Evolutionary conservation across 2,329 filamentous ascomycete species (phyloP), one percentile per base, ranked within the genome.

Genomic region (Chaetomium sp.): DNA sequence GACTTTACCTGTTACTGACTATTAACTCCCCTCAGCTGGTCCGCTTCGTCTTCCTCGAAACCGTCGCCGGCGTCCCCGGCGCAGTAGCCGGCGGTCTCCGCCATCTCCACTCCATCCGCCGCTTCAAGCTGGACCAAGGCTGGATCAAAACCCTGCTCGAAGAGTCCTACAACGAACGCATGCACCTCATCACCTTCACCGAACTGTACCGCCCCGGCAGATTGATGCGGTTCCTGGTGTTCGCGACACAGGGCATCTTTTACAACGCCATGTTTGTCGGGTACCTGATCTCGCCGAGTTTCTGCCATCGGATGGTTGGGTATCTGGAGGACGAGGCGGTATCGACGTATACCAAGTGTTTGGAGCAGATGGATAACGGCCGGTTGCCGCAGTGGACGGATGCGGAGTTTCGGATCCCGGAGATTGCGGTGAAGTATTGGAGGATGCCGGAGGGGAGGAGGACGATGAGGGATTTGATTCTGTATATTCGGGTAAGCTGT

Each of bases 271-370:
- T 97, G 69, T 97, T 99, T 78, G 58, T 96, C 59, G 80, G 87
- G 47, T 97, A 97, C 73, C 84, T 99, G 37, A 67, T 96, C 58
- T 90, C 87, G 1, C 92, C 94, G 5, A 84, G 86, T 59, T 92
- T 89, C 60, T 92, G 89, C 67, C 94, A 99, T 71, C 87, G 94
- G 46, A 97, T 99, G 71, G 91, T 97, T 52, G 94, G 91, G 1
- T 97, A 97, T 65, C 82, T 99, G 11, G 94, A 99, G 72, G 94
- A 99, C 70, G 94, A 99, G 72, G 94, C 94, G 7, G 92, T 97
- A 1, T 81, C 95, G 67, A 99, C 94, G 0, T 99, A 99, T 75
- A 94, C 90, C 0, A 85, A 91, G 49, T 89, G 89, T 58, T 88
- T 97, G 65, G 77, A 84, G 62, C 94, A 97, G 67, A 81, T 99